These are phyloP conservation scores for Senna siamea DNA, from an alignment of 306 rosid genomes.

Conservation along the genomic window DNA sequence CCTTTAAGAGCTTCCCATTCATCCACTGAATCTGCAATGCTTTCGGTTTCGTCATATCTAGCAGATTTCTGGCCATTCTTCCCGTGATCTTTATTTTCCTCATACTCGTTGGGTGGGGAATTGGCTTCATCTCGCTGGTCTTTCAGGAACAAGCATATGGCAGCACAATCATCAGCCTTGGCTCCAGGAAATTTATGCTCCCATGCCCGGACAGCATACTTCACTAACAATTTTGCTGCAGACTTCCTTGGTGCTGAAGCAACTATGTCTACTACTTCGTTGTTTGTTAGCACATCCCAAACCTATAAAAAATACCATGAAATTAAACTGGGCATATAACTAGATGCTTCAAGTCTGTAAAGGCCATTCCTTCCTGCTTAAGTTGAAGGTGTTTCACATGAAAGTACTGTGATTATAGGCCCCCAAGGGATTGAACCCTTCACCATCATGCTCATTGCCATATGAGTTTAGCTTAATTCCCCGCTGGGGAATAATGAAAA, in stretches of 20 bases:
- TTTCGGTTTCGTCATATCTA: slow-evolving; percentile 36
- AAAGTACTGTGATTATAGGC: too few species aligned
- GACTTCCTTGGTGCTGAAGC: slow-evolving; percentile 68
- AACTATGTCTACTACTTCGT: slow-evolving; percentile 75
- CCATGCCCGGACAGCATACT: slow-evolving; percentile 75
- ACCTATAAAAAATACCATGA: slow-evolving; percentile 48
- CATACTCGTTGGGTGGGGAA: slow-evolving; percentile 4
- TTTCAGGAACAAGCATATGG: slow-evolving; percentile 67
- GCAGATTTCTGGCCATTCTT: slow-evolving; percentile 40
- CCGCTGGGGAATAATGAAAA: too few species aligned
- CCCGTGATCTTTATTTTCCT: slow-evolving; percentile 22
- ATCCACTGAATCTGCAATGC: slow-evolving; percentile 38
- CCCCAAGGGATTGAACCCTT: too few species aligned
- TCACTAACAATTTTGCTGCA: slow-evolving; percentile 71
- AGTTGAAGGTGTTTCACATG: background rate
- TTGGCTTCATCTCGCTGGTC: slow-evolving; percentile 36
- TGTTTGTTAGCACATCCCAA: slow-evolving; percentile 87
- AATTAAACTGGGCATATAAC: too few species aligned
- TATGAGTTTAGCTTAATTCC: too few species aligned
- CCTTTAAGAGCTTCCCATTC: slow-evolving; percentile 56
- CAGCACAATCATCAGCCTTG: slow-evolving; percentile 76
- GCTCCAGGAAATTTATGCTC: slow-evolving; percentile 60
- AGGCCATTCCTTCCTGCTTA: too few species aligned
- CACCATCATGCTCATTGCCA: too few species aligned
- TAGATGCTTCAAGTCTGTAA: slow-evolving; percentile 2